Conservation (phyloP, 139 green algal species). For the Zygnema cylindricum region DNA sequence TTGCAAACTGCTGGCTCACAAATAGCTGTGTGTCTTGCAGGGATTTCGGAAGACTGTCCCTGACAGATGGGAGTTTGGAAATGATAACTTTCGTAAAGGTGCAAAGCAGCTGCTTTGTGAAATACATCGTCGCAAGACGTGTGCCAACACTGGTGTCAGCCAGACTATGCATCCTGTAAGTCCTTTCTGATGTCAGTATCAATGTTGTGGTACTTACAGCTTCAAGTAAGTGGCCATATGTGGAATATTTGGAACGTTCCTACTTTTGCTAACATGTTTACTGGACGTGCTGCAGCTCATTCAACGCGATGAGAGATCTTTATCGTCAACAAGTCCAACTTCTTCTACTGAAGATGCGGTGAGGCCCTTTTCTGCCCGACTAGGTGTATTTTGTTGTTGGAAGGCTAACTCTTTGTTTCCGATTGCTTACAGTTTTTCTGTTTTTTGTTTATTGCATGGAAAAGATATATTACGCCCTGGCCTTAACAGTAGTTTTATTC, state of each 20-base stretch:
- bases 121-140: slow-evolving; percentile 47
- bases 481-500: not conserved
- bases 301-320: not conserved
- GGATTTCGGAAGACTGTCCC: slow-evolving; percentile 94
- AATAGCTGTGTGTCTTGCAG: too few species aligned
- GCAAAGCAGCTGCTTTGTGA: slow-evolving; percentile 41
- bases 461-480: not conserved
- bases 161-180: not conserved
- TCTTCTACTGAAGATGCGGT: slow-evolving; percentile 9
- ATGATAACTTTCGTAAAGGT: slow-evolving; percentile 81
- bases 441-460: not conserved
- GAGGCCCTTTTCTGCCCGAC: not conserved
- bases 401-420: not conserved
- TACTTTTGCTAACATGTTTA: not conserved
- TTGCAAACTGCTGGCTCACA: too few species aligned
- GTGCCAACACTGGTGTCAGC: not conserved
- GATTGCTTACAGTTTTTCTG: not conserved
- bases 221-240: too few species aligned
- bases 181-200: not conserved
- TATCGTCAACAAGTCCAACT: slow-evolving; percentile 9
- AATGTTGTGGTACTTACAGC: too few species aligned
- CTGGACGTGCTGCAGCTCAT: slow-evolving; percentile 8
- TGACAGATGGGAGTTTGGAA: slow-evolving; percentile 96
- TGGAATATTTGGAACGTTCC: not conserved
- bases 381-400: not conserved